A percentile compares a stretch with the other conserved stretches of the same genome.
phyloP scores from a whole-genome alignment of 2,329 filamentous ascomycete genomes.

The Neophaeococcomyces mojaviensis region DNA sequence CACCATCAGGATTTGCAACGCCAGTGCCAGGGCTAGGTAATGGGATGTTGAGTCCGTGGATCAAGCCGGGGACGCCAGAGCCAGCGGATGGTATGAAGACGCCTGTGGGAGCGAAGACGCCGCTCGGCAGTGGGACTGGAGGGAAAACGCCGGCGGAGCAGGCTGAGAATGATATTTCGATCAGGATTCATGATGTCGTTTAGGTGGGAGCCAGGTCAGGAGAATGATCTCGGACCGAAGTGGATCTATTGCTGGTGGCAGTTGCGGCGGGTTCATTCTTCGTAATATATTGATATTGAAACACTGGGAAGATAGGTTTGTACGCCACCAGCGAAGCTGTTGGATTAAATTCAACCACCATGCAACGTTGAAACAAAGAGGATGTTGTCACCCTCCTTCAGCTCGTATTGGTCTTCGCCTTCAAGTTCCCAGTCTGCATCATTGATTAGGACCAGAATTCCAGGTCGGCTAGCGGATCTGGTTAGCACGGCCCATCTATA shows the following conservation, averaged over 20 bases:
- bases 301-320: too few relatives aligned
- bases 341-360: constrained; percentile 80
- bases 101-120: constrained; percentile 28
- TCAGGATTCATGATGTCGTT: constrained; percentile 23
- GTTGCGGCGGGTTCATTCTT: not conserved
- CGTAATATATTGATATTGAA: not conserved
- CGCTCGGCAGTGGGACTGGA: too few relatives aligned
- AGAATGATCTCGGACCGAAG: too few relatives aligned
- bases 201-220: too few relatives aligned
- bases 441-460: constrained; percentile 93
- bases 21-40: constrained; percentile 31
- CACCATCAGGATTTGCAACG: constrained; percentile 46
- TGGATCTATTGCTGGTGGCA: too few relatives aligned
- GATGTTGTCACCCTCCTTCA: constrained; percentile 76
- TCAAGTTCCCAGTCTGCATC: constrained; percentile 98
- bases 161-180: constrained; percentile 16
- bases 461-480: constrained; percentile 63
- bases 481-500: constrained; percentile 13
- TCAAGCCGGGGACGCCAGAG: constrained; percentile 37
- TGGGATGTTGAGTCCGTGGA: constrained; percentile 33
- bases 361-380: constrained; percentile 95
- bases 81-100: not conserved
- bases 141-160: constrained; percentile 18
- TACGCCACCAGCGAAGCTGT: too few relatives aligned
- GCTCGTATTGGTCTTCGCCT: constrained; percentile 81